phyloP scores from a whole-genome alignment of 345 rosid genomes.

The Excoecaria cochinchinensis region DNA sequence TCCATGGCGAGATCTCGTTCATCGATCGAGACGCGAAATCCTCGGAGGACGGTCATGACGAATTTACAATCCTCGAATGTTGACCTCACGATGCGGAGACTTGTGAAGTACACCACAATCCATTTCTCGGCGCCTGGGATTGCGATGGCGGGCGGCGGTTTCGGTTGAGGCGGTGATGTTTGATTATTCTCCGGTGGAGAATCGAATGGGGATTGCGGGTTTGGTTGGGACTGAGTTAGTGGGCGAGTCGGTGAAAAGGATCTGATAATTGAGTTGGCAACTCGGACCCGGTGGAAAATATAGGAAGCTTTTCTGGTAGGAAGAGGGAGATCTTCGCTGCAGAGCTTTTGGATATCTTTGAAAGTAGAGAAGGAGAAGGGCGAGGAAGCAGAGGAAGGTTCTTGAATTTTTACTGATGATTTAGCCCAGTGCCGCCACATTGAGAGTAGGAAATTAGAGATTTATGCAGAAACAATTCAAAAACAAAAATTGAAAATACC shows the following conservation, averaged over 20 bases:
- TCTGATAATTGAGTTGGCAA: constrained; percentile 44
- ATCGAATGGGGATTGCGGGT: background rate
- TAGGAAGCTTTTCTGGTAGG: constrained; percentile 32
- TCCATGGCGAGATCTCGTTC: constrained; percentile 87
- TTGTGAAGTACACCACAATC: constrained; percentile 69
- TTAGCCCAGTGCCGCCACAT: constrained; percentile 92
- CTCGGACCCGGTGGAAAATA: constrained; percentile 63
- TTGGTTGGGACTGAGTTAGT: background rate
- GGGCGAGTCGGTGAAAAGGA: constrained; percentile 19
- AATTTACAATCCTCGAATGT: constrained; percentile 72
- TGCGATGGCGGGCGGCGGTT: constrained; percentile 13
- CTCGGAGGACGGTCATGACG: constrained; percentile 59
- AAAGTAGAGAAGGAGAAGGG: constrained; percentile 31
- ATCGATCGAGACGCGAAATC: constrained; percentile 51
- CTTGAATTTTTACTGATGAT: constrained; percentile 54
- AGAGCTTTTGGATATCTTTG: constrained; percentile 20
- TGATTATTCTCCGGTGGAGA: background rate
- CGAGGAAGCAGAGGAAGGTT: constrained; percentile 23
- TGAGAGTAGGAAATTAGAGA: constrained; percentile 29
- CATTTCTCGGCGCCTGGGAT: constrained; percentile 34
- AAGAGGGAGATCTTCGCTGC: constrained; percentile 17
- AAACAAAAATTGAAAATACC: background rate
- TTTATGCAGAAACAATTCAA: background rate
- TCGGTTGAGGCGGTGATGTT: background rate
- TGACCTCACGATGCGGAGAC: constrained; percentile 66